Conservation (phyloP, 2,329 filamentous ascomycete species). For the Stemphylium lycopersici region DNA sequence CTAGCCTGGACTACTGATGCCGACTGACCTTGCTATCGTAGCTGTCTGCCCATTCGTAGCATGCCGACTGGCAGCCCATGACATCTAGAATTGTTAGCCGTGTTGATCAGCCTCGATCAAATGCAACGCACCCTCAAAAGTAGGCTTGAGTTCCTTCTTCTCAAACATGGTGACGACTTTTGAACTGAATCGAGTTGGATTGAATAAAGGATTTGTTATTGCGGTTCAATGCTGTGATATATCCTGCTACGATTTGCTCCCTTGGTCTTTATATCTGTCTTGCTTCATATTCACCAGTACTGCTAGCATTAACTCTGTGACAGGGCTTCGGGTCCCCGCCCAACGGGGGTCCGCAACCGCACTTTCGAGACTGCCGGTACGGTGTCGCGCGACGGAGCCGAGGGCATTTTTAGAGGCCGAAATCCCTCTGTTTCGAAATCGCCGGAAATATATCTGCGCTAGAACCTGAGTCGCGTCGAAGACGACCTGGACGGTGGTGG, state of each 20-base stretch:
- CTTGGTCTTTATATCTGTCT: slow-evolving; percentile 29
- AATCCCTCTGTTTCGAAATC: slow-evolving; percentile 26
- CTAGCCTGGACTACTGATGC: not conserved
- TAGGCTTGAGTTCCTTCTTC: slow-evolving; percentile 38
- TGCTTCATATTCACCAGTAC: slow-evolving; percentile 11
- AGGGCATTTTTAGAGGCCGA: slow-evolving; percentile 22
- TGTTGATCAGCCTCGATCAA: not conserved
- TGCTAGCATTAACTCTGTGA: slow-evolving; percentile 21
- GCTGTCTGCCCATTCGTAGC: slow-evolving; percentile 69
- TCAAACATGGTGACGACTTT: slow-evolving; percentile 35
- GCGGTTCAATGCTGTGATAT: not conserved
- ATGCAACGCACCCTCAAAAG: slow-evolving; percentile 40
- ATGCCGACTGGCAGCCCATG: slow-evolving; percentile 56
- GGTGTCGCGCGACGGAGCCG: slow-evolving; percentile 34
- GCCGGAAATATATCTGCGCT: not conserved
- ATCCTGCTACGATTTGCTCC: slow-evolving; percentile 3
- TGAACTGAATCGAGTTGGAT: not conserved
- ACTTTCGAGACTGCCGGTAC: slow-evolving; percentile 21
- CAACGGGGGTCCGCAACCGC: slow-evolving; percentile 30
- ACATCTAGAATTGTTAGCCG: slow-evolving; percentile 49
- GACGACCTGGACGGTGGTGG: slow-evolving; percentile 5
- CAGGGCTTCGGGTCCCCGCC: slow-evolving; percentile 43
- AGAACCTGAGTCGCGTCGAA: not conserved
- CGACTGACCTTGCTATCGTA: slow-evolving; percentile 64
- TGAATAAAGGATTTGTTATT: slow-evolving; percentile 1